phyloP scores from a whole-genome alignment of 768 basidiomycete genomes.

The Leucosporidium scottii region DNA sequence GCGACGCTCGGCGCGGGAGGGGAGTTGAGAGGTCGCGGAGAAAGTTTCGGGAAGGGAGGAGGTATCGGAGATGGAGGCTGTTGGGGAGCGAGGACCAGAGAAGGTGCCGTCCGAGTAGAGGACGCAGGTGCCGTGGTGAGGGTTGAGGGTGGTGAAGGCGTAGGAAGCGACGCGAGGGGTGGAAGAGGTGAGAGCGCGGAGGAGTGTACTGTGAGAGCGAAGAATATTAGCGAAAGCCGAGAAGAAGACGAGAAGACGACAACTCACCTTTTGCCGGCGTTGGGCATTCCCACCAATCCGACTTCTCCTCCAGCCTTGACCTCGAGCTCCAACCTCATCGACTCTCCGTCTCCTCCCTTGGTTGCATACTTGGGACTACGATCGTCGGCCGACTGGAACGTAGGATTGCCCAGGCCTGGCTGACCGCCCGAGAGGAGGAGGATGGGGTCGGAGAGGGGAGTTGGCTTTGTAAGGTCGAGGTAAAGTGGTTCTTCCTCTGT shows the following conservation, averaged over 20 bases:
- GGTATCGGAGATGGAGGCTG: slow-evolving; percentile 37
- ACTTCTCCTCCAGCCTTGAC: slow-evolving; percentile 90
- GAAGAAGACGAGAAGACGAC: background rate
- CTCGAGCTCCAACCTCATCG: slow-evolving; percentile 75
- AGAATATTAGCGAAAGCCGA: background rate
- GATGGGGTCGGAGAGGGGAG: slow-evolving; percentile 25
- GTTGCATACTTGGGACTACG: slow-evolving; percentile 84
- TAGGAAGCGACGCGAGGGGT: slow-evolving; percentile 81
- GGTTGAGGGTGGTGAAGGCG: slow-evolving; percentile 92
- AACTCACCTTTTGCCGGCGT: slow-evolving; percentile 55
- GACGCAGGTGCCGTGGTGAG: slow-evolving; percentile 76
- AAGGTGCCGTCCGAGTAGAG: slow-evolving; percentile 32
- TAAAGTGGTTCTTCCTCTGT: slow-evolving; percentile 35
- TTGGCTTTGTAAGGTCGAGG: slow-evolving; percentile 50
- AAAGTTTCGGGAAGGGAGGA: slow-evolving; percentile 12
- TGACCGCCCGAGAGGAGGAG: slow-evolving; percentile 53
- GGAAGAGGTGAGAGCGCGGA: slow-evolving; percentile 80
- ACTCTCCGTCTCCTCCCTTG: slow-evolving; percentile 65
- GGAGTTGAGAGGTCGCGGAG: slow-evolving; percentile 9
- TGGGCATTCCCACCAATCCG: slow-evolving; percentile 94
- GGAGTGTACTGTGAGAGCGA: slow-evolving; percentile 68
- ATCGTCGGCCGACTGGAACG: slow-evolving; percentile 57
- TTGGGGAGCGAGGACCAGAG: slow-evolving; percentile 48
- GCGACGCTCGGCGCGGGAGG: slow-evolving; percentile 10
- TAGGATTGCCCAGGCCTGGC: slow-evolving; percentile 83